Evolutionary conservation across 331 rosid genomes (phyloP).

Genomic region (Ulmus americana): DNA sequence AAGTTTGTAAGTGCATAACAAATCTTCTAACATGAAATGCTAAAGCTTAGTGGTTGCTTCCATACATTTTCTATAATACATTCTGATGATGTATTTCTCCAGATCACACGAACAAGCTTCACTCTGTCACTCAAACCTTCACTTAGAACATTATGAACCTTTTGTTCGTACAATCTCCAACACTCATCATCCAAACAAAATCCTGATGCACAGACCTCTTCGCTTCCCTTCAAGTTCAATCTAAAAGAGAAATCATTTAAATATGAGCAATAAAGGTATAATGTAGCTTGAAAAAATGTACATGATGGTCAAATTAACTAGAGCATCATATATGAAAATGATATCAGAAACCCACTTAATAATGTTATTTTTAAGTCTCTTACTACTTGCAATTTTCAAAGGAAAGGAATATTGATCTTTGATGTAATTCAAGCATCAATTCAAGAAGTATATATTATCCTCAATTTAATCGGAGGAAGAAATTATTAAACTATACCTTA

Average conservation of each 20-base stretch:
- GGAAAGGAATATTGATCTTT: no score
- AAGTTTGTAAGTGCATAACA: slow-evolving; percentile 18
- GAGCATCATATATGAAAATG: no score
- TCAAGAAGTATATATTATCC: no score
- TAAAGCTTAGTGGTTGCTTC: slow-evolving; percentile 24
- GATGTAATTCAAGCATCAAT: no score
- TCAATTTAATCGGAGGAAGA: background rate
- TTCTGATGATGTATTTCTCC: slow-evolving; percentile 61
- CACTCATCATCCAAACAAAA: slow-evolving; percentile 85
- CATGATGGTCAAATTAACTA: slow-evolving; percentile 9
- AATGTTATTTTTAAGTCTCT: no score
- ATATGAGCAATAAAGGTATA: background rate
- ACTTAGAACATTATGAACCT: slow-evolving; percentile 55
- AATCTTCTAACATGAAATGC: slow-evolving; percentile 17
- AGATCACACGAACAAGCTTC: slow-evolving; percentile 60
- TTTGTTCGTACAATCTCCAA: slow-evolving; percentile 85
- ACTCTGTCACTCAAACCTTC: slow-evolving; percentile 74
- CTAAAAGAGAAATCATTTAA: slow-evolving; percentile 41
- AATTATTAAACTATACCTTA: slow-evolving; percentile 45
- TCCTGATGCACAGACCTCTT: slow-evolving; percentile 50
- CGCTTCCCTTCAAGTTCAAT: slow-evolving; percentile 64
- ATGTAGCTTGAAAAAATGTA: slow-evolving; percentile 17
- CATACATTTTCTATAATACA: slow-evolving; percentile 67
- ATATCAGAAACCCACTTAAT: no score
- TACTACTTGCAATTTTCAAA: no score